Evolutionary conservation across 805 yeast genomes (phyloP), one percentile per base, ranked within the genome.

Genomic region (Teunomyces panamensis): DNA sequence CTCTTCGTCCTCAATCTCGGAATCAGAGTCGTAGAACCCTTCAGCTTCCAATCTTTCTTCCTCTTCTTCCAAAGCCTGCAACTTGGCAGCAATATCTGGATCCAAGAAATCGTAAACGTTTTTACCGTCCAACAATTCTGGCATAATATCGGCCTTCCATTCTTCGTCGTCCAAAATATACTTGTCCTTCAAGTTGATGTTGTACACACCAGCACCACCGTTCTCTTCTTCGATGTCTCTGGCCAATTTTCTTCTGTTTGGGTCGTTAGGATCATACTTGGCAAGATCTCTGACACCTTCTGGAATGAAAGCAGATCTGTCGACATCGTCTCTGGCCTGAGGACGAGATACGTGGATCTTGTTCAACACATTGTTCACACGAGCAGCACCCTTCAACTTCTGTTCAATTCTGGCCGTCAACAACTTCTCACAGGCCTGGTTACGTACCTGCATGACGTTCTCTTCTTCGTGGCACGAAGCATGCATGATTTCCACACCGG

Each of bases 161-260:
- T 89, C 95, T 45, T 92, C 98, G 65, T 94, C 92, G 57, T 92
- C 99, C 58, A 94, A 77, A 52, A 94, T 57, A 70, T 95, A 94
- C 62, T 85, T 87, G 64, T 92, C 98, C 67, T 90, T 89, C 73
- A 94, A 77, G 74, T 94, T 90, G 64, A 94, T 81, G 74, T 90
- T 94, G 78, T 74, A 94, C 30, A 94, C 99, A 78, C 99, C 99
- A 39, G 99, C 97, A 65, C 99, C 99, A 65, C 99, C 99, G 61
- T 94, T 89, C 66, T 87, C 97, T 43, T 79, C 85, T 74, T 94
- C 99, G 53, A 90, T 76, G 64, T 94, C 98, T 62, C 89, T 81
- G 34, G 96, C 90, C 60, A 94, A 79, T 56, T 62, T 77, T 64
- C 90, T 81, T 68, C 96, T 83, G 62, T 86, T 78, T 55, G 96